A percentile compares a stretch with the other conserved stretches of the same genome.
Evolutionary conservation across 345 rosid genomes (phyloP).

Genomic region (Aquilaria malaccensis): DNA sequence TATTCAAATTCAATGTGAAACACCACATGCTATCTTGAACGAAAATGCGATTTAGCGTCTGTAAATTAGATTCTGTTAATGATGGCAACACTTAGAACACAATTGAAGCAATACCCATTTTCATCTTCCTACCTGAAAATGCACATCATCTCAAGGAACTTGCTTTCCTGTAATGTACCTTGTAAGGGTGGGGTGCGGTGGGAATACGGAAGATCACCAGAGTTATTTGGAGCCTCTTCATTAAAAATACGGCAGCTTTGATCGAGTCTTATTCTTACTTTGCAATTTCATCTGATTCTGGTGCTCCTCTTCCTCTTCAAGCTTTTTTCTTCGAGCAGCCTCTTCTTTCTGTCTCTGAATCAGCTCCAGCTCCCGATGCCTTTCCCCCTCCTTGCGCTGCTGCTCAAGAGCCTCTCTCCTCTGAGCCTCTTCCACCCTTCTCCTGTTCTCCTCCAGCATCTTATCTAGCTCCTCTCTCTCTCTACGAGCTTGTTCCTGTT

Average conservation of each 20-base stretch:
- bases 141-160: no score
- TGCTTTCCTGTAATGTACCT: no score
- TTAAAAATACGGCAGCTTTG: conserved; percentile 27
- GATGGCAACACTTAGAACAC: no score
- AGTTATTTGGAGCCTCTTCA: no score
- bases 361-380: conserved; percentile 65
- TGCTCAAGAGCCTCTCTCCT: conserved; percentile 76
- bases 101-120: no score
- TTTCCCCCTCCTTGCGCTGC: conserved; percentile 78
- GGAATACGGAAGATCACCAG: no score
- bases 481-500: conserved; percentile 71
- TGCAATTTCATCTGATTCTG: conserved; percentile 28
- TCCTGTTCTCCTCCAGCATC: conserved; percentile 80
- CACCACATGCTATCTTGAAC: no score
- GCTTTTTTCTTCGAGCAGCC: conserved; percentile 57
- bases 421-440: conserved; percentile 82
- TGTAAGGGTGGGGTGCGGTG: no score
- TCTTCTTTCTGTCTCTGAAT: conserved; percentile 80
- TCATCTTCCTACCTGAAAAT: no score
- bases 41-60: no score
- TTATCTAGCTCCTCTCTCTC: conserved; percentile 84
- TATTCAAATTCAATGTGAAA: no score
- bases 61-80: no score
- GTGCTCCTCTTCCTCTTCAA: conserved; percentile 72
- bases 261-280: conserved; percentile 41